A percentile compares a stretch with the other conserved stretches of the same genome.
phyloP scores from a whole-genome alignment of 495 filamentous ascomycete genomes.

The Neurospora tetrasperma region DNA sequence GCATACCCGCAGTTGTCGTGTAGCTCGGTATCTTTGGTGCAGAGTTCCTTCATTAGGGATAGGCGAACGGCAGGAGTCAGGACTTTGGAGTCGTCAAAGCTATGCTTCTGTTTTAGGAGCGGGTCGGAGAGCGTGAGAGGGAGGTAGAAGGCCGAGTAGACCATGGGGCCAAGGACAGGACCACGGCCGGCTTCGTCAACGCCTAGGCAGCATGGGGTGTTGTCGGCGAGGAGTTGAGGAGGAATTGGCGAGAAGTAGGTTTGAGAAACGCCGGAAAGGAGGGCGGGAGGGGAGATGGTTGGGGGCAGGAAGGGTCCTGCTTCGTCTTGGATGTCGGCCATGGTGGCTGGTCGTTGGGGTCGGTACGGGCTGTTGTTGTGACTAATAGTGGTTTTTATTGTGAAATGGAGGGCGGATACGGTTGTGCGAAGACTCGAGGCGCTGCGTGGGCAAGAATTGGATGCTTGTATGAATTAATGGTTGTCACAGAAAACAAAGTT shows the following conservation, averaged over 20 bases:
- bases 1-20: constrained; percentile 70
- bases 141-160: constrained; percentile 86
- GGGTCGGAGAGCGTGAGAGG: constrained; percentile 55
- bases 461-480: background rate
- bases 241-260: constrained; percentile 73
- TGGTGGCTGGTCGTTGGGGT: constrained; percentile 12
- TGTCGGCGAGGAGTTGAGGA: constrained; percentile 31
- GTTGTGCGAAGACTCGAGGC: background rate
- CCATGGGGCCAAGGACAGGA: constrained; percentile 94
- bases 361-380: background rate
- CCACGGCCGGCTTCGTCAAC: constrained; percentile 95
- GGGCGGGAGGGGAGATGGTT: constrained; percentile 50
- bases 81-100: constrained; percentile 88
- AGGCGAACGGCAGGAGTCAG: constrained; percentile 66
- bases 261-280: constrained; percentile 69
- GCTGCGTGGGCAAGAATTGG: background rate
- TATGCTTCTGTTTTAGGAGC: constrained; percentile 63
- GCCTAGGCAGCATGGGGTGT: constrained; percentile 47
- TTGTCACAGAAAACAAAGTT: background rate
- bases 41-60: constrained; percentile 63
- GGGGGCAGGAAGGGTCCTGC: constrained; percentile 64
- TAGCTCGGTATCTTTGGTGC: constrained; percentile 54
- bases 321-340: constrained; percentile 43
- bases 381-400: background rate
- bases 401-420: too few species aligned